Evolutionary conservation across 1,284 basidiomycete species (phyloP), one percentile per base, ranked within the genome.

Genomic region (Puccinia polysora): DNA sequence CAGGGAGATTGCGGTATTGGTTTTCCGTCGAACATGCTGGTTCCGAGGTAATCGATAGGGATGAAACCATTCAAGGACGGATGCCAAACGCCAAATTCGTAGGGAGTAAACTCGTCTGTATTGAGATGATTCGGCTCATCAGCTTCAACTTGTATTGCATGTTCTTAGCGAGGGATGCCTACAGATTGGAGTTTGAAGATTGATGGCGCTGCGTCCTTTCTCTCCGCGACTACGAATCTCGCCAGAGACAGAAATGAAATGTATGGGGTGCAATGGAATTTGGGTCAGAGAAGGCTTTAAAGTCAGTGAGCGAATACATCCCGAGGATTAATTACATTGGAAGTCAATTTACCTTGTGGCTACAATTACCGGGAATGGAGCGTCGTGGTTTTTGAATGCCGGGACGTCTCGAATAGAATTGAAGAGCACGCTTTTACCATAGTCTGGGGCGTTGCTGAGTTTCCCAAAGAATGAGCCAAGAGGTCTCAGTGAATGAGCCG

Each of bases 41-140:
- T 70, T 52, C 67, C 67, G 10, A 70, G 49, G 20, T 70, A 70
- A 50, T 70, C 67, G 32, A 70, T 70, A 6, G 67, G 56, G 15
- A 70, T 60, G 20, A 70, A 70, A 6, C 55, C 67, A 36, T 70
- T 70, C 36, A 70, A 36, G 23, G 56, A 60, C 4, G 67, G 67
- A 70, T 62, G 55, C 55, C 55, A 70, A 32, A 36, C 58, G 14
- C 67, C 67, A 32, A 70, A 70, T 70, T 70, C 67, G 23, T 60
- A 34, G 18, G 67, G 56, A 28, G 56, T 70, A 34, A 70, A 70
- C 47, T 70, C 67, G 25, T 70, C 67, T 70, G 45, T 43, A 34
- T 30, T 15, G 38, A 23, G 47, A 25, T 12, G 18, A 38, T 20
- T 49, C 15, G 23, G 7, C 5, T 28, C 2, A n/a, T 6, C 32